Conservation (phyloP, 129 eudicot species). For the Chrysanthemum seticuspe region DNA sequence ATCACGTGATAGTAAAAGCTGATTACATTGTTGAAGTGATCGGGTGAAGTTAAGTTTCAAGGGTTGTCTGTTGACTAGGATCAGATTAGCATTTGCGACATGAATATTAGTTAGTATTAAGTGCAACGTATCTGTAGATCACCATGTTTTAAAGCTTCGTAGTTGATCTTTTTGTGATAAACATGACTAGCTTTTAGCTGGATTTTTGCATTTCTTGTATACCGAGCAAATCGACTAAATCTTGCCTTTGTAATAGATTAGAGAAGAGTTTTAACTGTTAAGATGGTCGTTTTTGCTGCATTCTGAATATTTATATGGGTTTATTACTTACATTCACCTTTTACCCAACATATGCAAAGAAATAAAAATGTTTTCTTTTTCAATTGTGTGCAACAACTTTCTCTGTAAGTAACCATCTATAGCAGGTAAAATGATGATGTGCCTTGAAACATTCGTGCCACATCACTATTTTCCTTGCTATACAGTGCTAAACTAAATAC, state of each 20-base stretch:
- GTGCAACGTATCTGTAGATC: constrained; percentile 1
- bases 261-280: neutral
- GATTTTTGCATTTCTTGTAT: constrained; percentile 2
- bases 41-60: constrained; percentile 27
- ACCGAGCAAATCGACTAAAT: neutral
- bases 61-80: constrained; percentile 15
- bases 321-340: too few relatives aligned
- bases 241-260: constrained; percentile 5
- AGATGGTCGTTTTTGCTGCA: too few relatives aligned
- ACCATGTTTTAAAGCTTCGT: constrained; percentile 4
- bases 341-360: too few relatives aligned
- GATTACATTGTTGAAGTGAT: constrained; percentile 12
- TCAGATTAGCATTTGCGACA: constrained; percentile 11
- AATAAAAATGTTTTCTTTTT: too few relatives aligned
- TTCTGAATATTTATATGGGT: too few relatives aligned
- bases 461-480: too few relatives aligned
- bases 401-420: too few relatives aligned
- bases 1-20: neutral
- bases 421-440: too few relatives aligned
- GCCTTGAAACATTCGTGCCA: too few relatives aligned
- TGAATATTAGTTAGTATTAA: neutral
- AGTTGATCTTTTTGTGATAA: constrained; percentile 3
- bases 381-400: too few relatives aligned
- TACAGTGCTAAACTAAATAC: too few relatives aligned
- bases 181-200: neutral